A percentile compares a stretch with the other conserved stretches of the same genome.
These are phyloP conservation scores for Holtermanniella nyarrowii DNA, from an alignment of 768 basidiomycete genomes.

Conservation along the genomic window DNA sequence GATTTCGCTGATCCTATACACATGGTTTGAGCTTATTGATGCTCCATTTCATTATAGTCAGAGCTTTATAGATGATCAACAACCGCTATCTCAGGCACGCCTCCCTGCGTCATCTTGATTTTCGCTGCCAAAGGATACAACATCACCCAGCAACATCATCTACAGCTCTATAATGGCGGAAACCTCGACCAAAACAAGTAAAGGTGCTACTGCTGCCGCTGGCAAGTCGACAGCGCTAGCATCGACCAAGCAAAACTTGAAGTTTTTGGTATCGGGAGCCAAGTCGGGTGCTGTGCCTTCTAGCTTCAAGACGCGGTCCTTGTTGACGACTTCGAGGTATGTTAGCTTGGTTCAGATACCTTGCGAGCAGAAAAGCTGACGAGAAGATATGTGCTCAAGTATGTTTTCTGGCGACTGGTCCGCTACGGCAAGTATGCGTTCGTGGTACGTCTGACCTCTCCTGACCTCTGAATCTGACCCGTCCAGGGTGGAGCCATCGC, in stretches of 20 bases:
- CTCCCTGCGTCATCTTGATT: too few relatives aligned
- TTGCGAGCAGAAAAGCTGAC: neutral
- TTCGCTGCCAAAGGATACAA: too few relatives aligned
- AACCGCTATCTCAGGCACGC: too few relatives aligned
- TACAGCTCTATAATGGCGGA: too few relatives aligned
- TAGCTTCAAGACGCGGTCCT: constrained; percentile 17
- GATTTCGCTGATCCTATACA: too few relatives aligned
- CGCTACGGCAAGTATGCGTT: constrained; percentile 35
- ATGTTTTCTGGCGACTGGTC: constrained; percentile 19
- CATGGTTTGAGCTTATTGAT: too few relatives aligned
- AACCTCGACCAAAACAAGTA: too few relatives aligned
- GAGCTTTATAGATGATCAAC: too few relatives aligned
- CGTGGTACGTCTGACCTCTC: constrained; percentile 12
- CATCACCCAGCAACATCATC: too few relatives aligned
- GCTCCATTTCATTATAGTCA: too few relatives aligned
- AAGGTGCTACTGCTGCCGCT: too few relatives aligned
- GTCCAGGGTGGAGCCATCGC: constrained; percentile 5
- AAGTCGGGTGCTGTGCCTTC: constrained; percentile 19
- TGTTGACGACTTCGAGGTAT: constrained; percentile 26
- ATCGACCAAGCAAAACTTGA: constrained; percentile 19
- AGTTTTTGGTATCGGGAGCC: constrained; percentile 24
- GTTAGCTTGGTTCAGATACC: constrained; percentile 1
- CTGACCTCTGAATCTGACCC: neutral
- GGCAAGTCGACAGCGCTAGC: neutral
- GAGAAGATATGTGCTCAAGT: constrained; percentile 25